Percentiles rank a stretch among this genome's conserved stretches.
Evolutionary conservation across 345 rosid genomes (phyloP).

Genomic region (Kandelia obovata): DNA sequence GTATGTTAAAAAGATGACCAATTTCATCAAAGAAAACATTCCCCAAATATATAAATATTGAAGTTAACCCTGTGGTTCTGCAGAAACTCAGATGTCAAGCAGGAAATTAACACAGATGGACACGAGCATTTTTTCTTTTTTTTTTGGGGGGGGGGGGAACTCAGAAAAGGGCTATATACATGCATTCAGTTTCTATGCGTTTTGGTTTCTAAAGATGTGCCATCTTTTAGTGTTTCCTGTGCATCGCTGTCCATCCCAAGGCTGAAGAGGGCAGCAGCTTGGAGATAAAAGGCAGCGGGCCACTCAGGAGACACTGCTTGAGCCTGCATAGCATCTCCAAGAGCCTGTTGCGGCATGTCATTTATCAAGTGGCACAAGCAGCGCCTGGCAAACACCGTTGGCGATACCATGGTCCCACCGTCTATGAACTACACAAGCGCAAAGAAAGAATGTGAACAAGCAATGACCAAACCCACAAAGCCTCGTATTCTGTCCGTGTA

Average conservation of each 20-base stretch:
- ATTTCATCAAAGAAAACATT: not conserved
- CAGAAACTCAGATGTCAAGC: slow-evolving; percentile 23
- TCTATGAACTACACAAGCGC: slow-evolving; percentile 52
- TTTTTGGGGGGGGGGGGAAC: slow-evolving; percentile 6
- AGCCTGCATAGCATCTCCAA: slow-evolving; percentile 89
- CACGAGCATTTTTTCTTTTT: not conserved
- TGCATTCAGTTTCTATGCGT: slow-evolving; percentile 55
- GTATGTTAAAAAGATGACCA: too few relatives aligned
- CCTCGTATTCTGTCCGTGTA: not conserved
- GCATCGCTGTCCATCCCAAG: slow-evolving; percentile 86
- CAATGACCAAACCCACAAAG: not conserved
- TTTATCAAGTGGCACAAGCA: slow-evolving; percentile 75
- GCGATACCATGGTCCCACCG: slow-evolving; percentile 75
- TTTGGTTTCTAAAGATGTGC: slow-evolving; percentile 72
- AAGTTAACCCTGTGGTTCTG: slow-evolving; percentile 28
- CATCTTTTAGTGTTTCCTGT: slow-evolving; percentile 74
- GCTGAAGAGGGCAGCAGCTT: slow-evolving; percentile 76
- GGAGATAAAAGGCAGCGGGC: slow-evolving; percentile 79
- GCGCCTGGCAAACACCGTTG: slow-evolving; percentile 73
- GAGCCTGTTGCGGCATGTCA: slow-evolving; percentile 72
- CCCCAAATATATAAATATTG: slow-evolving; percentile 17
- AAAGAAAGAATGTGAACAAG: not conserved
- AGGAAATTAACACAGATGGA: slow-evolving; percentile 14
- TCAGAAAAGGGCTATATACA: slow-evolving; percentile 19
- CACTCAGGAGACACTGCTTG: slow-evolving; percentile 77